phyloP scores from a whole-genome alignment of 2,329 filamentous ascomycete species.

The Diplodia seriata region DNA sequence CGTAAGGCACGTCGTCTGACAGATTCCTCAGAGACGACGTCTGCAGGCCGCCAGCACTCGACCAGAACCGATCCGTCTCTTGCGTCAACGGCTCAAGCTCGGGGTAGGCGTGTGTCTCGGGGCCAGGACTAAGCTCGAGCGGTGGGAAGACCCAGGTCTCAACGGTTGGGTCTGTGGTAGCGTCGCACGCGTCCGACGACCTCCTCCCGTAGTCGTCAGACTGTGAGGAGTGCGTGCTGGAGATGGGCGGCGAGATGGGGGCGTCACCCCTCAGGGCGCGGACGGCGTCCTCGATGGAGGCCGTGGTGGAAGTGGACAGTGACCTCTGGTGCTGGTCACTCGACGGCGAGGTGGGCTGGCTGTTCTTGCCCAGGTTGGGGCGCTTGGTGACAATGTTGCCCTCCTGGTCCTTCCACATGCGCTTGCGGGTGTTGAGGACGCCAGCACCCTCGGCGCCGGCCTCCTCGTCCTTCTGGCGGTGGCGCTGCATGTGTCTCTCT shows the following conservation, averaged over 20 bases:
- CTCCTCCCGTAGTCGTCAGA: slow-evolving; percentile 36
- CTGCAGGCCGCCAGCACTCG: slow-evolving; percentile 40
- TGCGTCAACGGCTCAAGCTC: slow-evolving; percentile 39
- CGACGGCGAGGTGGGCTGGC: background rate
- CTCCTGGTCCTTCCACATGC: slow-evolving; percentile 62
- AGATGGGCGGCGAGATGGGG: slow-evolving; percentile 47
- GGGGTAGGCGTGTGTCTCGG: slow-evolving; percentile 36
- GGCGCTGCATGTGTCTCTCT: slow-evolving; percentile 65
- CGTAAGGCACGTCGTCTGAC: slow-evolving; percentile 50
- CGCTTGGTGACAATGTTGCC: slow-evolving; percentile 60
- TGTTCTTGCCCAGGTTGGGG: slow-evolving; percentile 38
- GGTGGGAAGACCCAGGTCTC: slow-evolving; percentile 32
- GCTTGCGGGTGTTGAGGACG: slow-evolving; percentile 61
- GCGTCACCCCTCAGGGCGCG: slow-evolving; percentile 21
- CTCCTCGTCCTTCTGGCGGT: slow-evolving; percentile 62
- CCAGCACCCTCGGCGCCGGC: slow-evolving; percentile 61
- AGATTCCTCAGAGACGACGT: slow-evolving; percentile 38
- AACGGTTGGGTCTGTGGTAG: slow-evolving; percentile 28
- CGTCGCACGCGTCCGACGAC: slow-evolving; percentile 42
- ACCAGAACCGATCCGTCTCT: slow-evolving; percentile 43
- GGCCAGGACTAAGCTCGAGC: slow-evolving; percentile 31
- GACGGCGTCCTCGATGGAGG: slow-evolving; percentile 19
- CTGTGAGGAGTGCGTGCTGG: slow-evolving; percentile 39
- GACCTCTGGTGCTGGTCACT: slow-evolving; percentile 16
- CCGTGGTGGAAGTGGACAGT: slow-evolving; percentile 8